Evolutionary conservation across 768 basidiomycete species (phyloP), one percentile per base, ranked within the genome.

Genomic region (Lactarius sanguifluus): DNA sequence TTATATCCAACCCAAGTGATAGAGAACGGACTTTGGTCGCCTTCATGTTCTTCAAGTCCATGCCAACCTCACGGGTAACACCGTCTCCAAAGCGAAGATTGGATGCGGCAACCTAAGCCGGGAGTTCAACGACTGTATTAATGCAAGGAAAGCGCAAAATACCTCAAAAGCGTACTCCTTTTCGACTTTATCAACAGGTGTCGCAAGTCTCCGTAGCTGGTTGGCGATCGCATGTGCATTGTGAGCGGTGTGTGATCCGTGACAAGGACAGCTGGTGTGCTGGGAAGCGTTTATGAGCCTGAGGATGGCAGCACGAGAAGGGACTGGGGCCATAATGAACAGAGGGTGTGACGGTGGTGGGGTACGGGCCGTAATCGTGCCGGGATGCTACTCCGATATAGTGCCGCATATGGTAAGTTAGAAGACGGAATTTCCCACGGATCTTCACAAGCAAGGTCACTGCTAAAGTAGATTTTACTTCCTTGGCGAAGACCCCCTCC

Each of bases 151-250:
- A 57, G 38, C 15, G 36, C 23, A 2, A 67, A 77, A 68, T 72
- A 85, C 90, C 83, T 96, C 94, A 73, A 96, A 96, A 0, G 94
- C 94, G 74, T 96, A 96, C 77, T 96, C 94, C 75, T 89, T 94
- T 79, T 92, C 80, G 4, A 87, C 78, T 1, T 76, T 71, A 38
- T 90, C 82, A 6, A 91, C 86, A 41, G 94, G 94, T 0, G 90
- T 90, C 15, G 93, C 93, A 64, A 90, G 85, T 74, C 79, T 86
- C 69, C 93, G 80, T 69, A 92, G 76, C 74, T 90, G 88, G 66
- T 78, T 84, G 60, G 88, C 72, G 36, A 85, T 82, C 55, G 81
- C 79, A 0, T 81, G 61, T 6, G 73, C 71, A 64, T 80, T 81
- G 55, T 77, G 80, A 38, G 78, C 76, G 32, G 80, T 72, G 23